Evolutionary conservation across 345 rosid species (phyloP).

Genomic region (Eucalyptus cladocalyx): DNA sequence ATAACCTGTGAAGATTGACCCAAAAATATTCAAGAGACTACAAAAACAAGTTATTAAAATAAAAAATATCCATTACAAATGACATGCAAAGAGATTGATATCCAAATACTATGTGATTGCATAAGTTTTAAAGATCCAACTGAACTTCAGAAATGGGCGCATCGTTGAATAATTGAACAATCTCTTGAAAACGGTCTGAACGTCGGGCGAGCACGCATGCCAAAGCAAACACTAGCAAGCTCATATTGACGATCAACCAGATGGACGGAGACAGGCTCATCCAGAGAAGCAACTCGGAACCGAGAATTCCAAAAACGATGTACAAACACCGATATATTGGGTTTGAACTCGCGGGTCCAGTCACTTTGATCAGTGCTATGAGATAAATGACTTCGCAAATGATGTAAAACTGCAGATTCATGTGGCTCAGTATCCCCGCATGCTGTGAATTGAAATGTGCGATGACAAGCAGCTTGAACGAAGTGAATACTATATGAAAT

Average conservation of each 20-base stretch:
- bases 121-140: background rate
- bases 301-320: no score
- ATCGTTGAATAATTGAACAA: background rate
- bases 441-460: no score
- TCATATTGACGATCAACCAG: background rate
- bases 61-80: background rate
- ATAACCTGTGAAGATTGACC: background rate
- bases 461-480: no score
- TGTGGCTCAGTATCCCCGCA: rapidly evolving
- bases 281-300: background rate
- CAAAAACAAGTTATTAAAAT: background rate
- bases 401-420: no score
- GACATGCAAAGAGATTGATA: background rate
- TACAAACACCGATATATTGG: background rate
- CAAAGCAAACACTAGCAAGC: background rate
- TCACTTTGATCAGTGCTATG: background rate
- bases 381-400: background rate
- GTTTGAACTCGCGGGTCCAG: rapidly evolving
- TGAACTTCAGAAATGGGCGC: background rate
- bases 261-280: rapidly evolving
- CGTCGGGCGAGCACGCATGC: background rate
- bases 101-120: background rate
- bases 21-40: background rate
- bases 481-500: no score
- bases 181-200: background rate